These are phyloP conservation scores for Trichomonas vaginalis DNA, from an alignment of 208 protist species.

Conservation along the genomic window DNA sequence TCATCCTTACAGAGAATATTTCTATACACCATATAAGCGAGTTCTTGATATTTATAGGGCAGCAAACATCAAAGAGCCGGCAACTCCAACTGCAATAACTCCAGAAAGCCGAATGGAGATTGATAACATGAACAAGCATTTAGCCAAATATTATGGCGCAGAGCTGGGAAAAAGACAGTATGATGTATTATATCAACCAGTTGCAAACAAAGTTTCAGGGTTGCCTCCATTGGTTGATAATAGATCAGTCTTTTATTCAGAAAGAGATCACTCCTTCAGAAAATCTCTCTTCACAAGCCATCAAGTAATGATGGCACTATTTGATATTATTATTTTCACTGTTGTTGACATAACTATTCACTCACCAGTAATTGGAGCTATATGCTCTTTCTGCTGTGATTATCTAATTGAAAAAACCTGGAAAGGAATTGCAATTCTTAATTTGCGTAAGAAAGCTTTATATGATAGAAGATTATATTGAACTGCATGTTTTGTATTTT, in stretches of 20 bases:
- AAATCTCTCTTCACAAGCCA: neutral
- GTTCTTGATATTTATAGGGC: neutral
- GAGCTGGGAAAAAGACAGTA: neutral
- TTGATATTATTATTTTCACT: neutral
- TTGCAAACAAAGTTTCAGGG: neutral
- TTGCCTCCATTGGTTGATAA: neutral
- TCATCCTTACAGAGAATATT: neutral
- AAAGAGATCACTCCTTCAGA: neutral
- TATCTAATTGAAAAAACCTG: neutral
- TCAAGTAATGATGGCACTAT: neutral
- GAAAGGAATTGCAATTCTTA: neutral
- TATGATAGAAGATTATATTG: neutral
- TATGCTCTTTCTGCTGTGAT: neutral
- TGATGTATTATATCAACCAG: neutral
- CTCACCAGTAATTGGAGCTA: neutral
- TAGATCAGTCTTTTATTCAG: neutral
- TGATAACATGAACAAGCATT: neutral
- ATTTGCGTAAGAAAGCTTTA: neutral
- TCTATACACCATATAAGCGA: neutral
- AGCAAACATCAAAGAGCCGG: neutral
- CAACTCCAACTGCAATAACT: neutral
- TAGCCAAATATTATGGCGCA: neutral
- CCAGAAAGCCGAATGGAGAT: neutral
- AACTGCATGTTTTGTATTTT: neutral
- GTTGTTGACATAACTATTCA: neutral